Percentiles rank a stretch among this genome's conserved stretches.
Evolutionary conservation across 768 basidiomycete genomes (phyloP).

Genomic region (Thelephora ganbajun): DNA sequence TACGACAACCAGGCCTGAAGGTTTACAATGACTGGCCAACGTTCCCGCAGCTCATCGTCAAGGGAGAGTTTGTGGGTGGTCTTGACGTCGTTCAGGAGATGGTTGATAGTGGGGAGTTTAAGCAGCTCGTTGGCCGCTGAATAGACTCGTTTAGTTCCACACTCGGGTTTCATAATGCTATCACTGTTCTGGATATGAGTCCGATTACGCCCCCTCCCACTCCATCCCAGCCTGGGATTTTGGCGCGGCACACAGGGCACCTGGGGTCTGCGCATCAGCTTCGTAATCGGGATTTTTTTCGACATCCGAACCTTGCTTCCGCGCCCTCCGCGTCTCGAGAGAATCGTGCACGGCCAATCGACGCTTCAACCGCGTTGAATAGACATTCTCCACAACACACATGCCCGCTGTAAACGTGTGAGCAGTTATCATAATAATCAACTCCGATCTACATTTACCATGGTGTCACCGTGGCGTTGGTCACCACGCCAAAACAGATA

Average conservation of each 20-base stretch:
- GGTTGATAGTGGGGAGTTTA: slow-evolving; percentile 67
- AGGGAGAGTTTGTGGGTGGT: slow-evolving; percentile 91
- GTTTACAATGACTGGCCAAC: slow-evolving; percentile 51
- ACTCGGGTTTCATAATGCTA: slow-evolving; percentile 5
- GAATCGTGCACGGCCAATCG: slow-evolving; percentile 29
- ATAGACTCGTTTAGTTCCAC: background rate
- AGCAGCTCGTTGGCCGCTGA: slow-evolving; percentile 21
- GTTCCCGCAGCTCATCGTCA: slow-evolving; percentile 55
- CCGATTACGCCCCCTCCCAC: slow-evolving; percentile 16
- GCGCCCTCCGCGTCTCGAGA: slow-evolving; percentile 10
- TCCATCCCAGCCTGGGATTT: slow-evolving; percentile 17
- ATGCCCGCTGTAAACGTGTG: slow-evolving; percentile 30
- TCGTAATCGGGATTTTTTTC: background rate
- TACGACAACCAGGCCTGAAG: slow-evolving; percentile 28
- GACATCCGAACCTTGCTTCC: slow-evolving; percentile 9
- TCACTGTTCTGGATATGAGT: slow-evolving; percentile 11
- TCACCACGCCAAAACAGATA: slow-evolving; percentile 66
- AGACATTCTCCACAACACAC: slow-evolving; percentile 67
- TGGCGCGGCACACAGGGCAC: slow-evolving; percentile 16
- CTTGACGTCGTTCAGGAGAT: slow-evolving; percentile 88
- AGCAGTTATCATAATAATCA: background rate
- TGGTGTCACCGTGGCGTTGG: slow-evolving; percentile 62
- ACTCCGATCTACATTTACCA: slow-evolving; percentile 19
- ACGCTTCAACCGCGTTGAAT: slow-evolving; percentile 56
- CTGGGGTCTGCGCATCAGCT: slow-evolving; percentile 5